phyloP scores from a whole-genome alignment of 352 stramenopile genomes.

The Pythium rishiriense region DNA sequence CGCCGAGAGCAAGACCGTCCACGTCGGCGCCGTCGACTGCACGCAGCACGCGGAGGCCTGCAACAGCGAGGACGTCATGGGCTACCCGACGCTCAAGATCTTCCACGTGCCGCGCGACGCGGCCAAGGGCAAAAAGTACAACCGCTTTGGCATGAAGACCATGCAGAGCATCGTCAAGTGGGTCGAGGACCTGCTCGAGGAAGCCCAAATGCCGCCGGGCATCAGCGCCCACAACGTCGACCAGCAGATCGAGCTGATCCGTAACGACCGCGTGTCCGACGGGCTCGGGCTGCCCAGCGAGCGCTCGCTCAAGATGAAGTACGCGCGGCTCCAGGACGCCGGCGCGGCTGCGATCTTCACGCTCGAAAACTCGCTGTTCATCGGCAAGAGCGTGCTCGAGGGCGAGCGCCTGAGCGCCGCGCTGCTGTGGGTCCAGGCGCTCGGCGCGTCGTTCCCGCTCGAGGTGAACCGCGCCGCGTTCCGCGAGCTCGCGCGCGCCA shows the following conservation, averaged over 20 bases:
- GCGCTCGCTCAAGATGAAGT: conserved; percentile 62
- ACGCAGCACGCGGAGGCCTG: conserved; percentile 58
- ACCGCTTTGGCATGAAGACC: conserved; percentile 30
- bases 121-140: conserved; percentile 35
- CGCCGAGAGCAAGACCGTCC: conserved; percentile 45
- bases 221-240: conserved; percentile 50
- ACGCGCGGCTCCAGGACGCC: conserved; percentile 64
- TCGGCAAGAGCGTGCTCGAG: conserved; percentile 59
- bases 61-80: conserved; percentile 57
- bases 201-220: conserved; percentile 51
- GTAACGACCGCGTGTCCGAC: conserved; percentile 36
- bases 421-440: conserved; percentile 61
- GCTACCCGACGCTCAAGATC: conserved; percentile 70
- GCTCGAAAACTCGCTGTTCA: conserved; percentile 76
- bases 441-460: conserved; percentile 63
- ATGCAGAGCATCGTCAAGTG: conserved; percentile 59
- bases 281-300: conserved; percentile 37
- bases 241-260: conserved; percentile 47
- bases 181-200: conserved; percentile 56
- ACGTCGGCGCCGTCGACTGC: conserved; percentile 80
- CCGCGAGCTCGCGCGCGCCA: conserved; percentile 34
- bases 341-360: conserved; percentile 65
- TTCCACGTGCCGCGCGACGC: conserved; percentile 59
- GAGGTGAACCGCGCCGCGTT: conserved; percentile 61
- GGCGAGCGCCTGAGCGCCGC: conserved; percentile 63